Percentiles rank a stretch among this genome's conserved stretches.
Conservation (phyloP, 83 land plant genomes). For the Thuja plicata region DNA sequence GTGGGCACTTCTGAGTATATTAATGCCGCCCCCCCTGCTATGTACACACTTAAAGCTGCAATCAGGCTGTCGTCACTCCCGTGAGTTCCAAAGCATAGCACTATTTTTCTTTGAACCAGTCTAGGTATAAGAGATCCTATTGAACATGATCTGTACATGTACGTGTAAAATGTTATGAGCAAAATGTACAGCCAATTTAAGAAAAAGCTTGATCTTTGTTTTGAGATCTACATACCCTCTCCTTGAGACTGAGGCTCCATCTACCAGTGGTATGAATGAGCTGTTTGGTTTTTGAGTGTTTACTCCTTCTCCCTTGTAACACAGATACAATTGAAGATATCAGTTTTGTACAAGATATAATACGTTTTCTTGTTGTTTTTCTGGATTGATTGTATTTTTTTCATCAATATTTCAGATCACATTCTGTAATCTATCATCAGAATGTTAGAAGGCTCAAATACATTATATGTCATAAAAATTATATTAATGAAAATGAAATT, state of each 20-base stretch:
- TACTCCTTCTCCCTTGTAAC: not conserved
- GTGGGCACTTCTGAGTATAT: conserved; percentile 42
- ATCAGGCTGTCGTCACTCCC: conserved; percentile 19
- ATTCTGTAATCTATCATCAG: no score
- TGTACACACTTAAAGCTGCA: conserved; percentile 33
- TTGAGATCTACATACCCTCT: not conserved
- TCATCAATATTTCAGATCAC: no score
- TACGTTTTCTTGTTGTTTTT: no score
- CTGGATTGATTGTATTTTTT: no score
- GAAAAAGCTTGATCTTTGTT: not conserved
- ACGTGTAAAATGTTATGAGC: not conserved
- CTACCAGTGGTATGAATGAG: not conserved
- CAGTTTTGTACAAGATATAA: no score
- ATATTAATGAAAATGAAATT: no score
- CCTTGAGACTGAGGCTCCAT: not conserved
- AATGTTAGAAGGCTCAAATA: no score
- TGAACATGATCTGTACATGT: not conserved
- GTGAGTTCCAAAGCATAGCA: conserved; percentile 40
- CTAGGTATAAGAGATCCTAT: conserved; percentile 7
- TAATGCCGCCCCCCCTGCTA: conserved; percentile 47
- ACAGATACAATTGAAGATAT: not conserved
- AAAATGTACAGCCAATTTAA: not conserved
- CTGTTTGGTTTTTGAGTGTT: not conserved
- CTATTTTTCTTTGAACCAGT: conserved; percentile 25
- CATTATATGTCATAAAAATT: no score